phyloP scores from a whole-genome alignment of 371 early-diverging fungal genomes.

The Phascolomyces articulosus region DNA sequence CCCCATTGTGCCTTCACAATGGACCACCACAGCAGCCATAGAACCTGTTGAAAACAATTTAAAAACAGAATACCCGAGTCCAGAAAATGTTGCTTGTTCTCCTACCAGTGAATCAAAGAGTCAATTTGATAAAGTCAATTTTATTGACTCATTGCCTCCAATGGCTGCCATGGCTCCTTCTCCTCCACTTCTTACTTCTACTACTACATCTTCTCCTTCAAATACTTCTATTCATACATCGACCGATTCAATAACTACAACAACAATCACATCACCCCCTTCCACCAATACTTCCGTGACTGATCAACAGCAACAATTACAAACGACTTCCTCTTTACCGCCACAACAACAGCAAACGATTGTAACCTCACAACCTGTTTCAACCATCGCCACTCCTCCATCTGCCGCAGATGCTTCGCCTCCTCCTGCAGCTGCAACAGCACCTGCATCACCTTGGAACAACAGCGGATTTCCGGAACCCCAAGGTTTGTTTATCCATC shows the following conservation, averaged over 20 bases:
- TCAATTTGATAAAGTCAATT: not conserved
- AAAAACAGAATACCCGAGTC: slow-evolving; percentile 11
- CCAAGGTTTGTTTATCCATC: slow-evolving; percentile 1
- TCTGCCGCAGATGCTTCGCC: not conserved
- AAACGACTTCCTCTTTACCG: too few species aligned
- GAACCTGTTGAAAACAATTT: not conserved
- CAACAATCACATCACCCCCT: not conserved
- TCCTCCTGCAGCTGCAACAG: not conserved
- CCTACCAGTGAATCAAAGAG: slow-evolving; percentile 7
- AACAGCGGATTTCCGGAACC: slow-evolving; percentile 7
- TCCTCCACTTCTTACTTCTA: not conserved
- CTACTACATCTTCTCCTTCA: not conserved
- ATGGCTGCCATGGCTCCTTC: not conserved
- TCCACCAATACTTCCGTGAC: too few species aligned
- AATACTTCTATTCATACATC: not conserved
- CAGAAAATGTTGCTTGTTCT: slow-evolving; percentile 4
- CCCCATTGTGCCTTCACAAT: slow-evolving; percentile 21
- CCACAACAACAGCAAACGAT: not conserved
- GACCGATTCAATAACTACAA: too few species aligned
- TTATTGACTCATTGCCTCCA: not conserved
- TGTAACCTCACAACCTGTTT: not conserved
- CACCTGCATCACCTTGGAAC: slow-evolving; percentile 2
- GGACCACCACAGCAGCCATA: not conserved
- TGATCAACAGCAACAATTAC: too few species aligned
- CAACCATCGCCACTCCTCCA: not conserved